phyloP scores from a whole-genome alignment of 306 rosid species.

The Pterocarpus macrocarpus region DNA sequence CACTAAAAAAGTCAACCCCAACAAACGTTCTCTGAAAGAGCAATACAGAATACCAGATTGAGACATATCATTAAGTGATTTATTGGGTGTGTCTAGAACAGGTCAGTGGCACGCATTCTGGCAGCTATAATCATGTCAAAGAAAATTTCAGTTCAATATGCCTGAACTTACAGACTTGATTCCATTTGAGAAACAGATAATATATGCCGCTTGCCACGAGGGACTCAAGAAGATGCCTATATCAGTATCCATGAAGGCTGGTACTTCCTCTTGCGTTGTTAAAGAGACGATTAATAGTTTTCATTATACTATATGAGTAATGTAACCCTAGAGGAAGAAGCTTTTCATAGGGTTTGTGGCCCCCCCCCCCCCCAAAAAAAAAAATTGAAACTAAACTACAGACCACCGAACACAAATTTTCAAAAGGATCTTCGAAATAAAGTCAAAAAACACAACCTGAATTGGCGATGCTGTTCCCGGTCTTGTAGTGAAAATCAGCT shows the following conservation, averaged over 20 bases:
- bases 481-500: conserved; percentile 89
- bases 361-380: not conserved
- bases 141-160: conserved; percentile 34
- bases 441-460: conserved; percentile 61
- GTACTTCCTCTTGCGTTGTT: not conserved
- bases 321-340: not conserved
- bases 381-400: no score
- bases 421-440: conserved; percentile 7
- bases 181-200: conserved; percentile 4
- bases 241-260: conserved; percentile 8
- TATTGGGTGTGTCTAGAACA: conserved; percentile 33
- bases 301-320: conserved; percentile 19
- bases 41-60: conserved; percentile 41
- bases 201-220: not conserved
- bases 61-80: conserved; percentile 38
- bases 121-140: conserved; percentile 21
- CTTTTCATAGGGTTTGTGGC: not conserved
- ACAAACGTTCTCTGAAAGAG: conserved; percentile 92
- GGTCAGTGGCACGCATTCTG: conserved; percentile 19
- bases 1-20: conserved; percentile 86
- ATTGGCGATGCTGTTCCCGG: conserved; percentile 94
- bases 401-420: not conserved
- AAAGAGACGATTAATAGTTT: not conserved
- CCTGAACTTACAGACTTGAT: conserved; percentile 5
- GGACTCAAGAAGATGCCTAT: not conserved